Evolutionary conservation across 208 protist species (phyloP), one percentile per base, ranked within the genome.

Genomic region (Wallacemonas collosoma): DNA sequence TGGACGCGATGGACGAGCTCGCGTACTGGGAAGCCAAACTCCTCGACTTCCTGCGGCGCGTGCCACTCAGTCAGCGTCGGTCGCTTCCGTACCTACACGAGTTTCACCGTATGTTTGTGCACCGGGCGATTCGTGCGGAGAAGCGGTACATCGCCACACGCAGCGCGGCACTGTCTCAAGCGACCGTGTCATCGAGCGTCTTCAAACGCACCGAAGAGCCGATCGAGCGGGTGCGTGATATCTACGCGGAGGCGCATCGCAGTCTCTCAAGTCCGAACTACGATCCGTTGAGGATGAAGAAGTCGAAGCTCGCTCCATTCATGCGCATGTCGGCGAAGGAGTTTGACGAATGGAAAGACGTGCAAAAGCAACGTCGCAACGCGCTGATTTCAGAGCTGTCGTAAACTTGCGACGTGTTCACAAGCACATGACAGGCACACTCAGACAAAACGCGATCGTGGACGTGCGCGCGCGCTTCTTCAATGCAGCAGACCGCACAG

Each of bases 211-310:
- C 84, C 8, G 88, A 95, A 76, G 72, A 81, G 43, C 35, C 55
- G 1, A 55, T 95, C 7, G 83, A 90, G 39, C 74, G 79, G 7
- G 69, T 93, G 38, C 83, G 91, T 39, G 58, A 66, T 48, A 76
- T 93, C 43, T 93, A 93, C 78, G 76, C 81, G 1, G 91, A 93
- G 68, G 87, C 88, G 38, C 91, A 95, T 67, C 80, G 83, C 48
- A 91, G 85, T 17, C 80, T 95, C 2, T 77, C 87, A 1, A 91
- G 83, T 44, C 74, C 86, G 26, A 95, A 92, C 74, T 95, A 95
- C 79, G 91, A 95, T 66, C 87, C 87, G 14, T 62, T 86, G 4
- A 80, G 83, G 4, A 95, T 95, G 88, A 91, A 93, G 67, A 91
- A 93, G 66, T 91, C 86, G 2, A 66, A 70, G 3, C 75, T 91